These are phyloP conservation scores for Apiosordaria backusii DNA, from an alignment of 495 filamentous ascomycete species.

Conservation along the genomic window DNA sequence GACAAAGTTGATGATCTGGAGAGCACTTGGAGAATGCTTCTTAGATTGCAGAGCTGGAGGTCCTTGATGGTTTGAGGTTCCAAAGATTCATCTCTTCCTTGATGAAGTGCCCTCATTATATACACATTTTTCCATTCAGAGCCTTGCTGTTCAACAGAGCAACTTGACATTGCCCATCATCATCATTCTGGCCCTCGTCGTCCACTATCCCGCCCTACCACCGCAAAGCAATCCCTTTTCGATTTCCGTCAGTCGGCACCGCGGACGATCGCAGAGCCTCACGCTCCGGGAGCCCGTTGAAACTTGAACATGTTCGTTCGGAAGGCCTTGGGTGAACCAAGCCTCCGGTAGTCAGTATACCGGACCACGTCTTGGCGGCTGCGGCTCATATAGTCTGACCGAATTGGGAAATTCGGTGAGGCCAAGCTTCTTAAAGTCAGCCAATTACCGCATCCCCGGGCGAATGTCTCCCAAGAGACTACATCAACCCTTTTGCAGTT, in stretches of 20 bases:
- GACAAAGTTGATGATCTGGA: no score
- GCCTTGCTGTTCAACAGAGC: neutral
- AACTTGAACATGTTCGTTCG: neutral
- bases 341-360: neutral
- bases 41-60: neutral
- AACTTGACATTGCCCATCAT: neutral
- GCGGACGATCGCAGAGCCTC: neutral
- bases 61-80: neutral
- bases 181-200: neutral
- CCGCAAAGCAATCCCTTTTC: neutral
- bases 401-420: neutral
- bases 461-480: neutral
- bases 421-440: neutral
- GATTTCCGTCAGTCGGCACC: neutral
- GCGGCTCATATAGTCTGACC: neutral
- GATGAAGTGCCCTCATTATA: slow-evolving; percentile 3
- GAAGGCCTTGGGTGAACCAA: neutral
- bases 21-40: no score
- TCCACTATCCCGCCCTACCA: slow-evolving; percentile 1
- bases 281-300: neutral
- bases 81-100: neutral
- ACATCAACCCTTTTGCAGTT: neutral
- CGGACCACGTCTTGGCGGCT: neutral
- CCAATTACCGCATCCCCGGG: neutral
- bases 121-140: neutral